A percentile compares a stretch with the other conserved stretches of the same genome.
Conservation (phyloP, 176 grass and related monocot genomes). For the Juncus effusus region DNA sequence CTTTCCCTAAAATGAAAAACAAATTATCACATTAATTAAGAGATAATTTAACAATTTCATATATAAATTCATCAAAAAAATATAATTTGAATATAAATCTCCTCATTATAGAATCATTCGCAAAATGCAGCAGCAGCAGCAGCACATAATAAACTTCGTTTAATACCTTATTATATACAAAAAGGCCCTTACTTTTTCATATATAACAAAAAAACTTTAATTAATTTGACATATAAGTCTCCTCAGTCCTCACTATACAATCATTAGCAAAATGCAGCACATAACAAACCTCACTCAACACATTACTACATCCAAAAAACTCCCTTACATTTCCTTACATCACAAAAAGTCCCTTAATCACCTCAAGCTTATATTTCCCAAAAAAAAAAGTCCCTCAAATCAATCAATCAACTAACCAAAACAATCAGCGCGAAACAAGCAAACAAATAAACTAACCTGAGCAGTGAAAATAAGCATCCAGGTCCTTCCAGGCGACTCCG, state of each 20-base stretch:
- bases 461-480: conserved; percentile 99
- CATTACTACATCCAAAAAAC: too few relatives aligned
- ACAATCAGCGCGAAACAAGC: too few relatives aligned
- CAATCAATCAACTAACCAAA: too few relatives aligned
- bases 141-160: too few relatives aligned
- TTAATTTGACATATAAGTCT: not conserved
- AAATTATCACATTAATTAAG: not conserved
- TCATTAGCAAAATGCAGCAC: too few relatives aligned
- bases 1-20: conserved; percentile 30
- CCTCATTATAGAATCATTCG: not conserved
- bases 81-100: not conserved
- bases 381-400: too few relatives aligned
- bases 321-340: too few relatives aligned
- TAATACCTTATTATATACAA: not conserved
- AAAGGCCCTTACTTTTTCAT: not conserved
- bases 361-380: too few relatives aligned
- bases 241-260: not conserved
- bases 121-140: too few relatives aligned
- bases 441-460: conserved; percentile 35
- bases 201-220: not conserved
- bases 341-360: too few relatives aligned
- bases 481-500: conserved; percentile 76
- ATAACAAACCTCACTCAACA: too few relatives aligned
- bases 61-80: not conserved
- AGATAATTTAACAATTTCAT: conserved; percentile 9